phyloP scores from a whole-genome alignment of 805 yeast species.

The Pichia rugopelliculosa region DNA sequence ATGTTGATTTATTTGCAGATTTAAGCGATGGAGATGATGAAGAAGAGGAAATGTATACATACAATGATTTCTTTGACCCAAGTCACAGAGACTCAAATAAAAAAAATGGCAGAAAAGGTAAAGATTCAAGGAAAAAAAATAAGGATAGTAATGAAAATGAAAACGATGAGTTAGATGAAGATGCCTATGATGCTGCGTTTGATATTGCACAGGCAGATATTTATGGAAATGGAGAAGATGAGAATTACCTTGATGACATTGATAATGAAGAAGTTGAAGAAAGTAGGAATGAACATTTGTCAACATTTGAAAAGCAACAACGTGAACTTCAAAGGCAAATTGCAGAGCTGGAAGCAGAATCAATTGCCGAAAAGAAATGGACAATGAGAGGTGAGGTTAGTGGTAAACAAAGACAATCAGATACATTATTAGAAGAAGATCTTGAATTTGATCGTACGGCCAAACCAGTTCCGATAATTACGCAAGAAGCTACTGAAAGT shows the following conservation, averaged over 20 bases:
- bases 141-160: slow-evolving; percentile 28
- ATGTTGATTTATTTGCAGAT: slow-evolving; percentile 46
- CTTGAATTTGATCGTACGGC: slow-evolving; percentile 89
- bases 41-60: slow-evolving; percentile 40
- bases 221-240: slow-evolving; percentile 38
- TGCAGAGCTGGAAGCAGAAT: slow-evolving; percentile 70
- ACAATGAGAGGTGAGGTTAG: slow-evolving; percentile 88
- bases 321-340: slow-evolving; percentile 69
- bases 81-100: slow-evolving; percentile 15
- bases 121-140: slow-evolving; percentile 10
- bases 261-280: slow-evolving; percentile 20
- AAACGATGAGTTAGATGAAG: slow-evolving; percentile 45
- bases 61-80: slow-evolving; percentile 58
- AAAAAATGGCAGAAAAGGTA: slow-evolving; percentile 13
- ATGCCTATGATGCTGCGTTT: slow-evolving; percentile 55
- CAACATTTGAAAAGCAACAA: slow-evolving; percentile 82
- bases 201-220: slow-evolving; percentile 57
- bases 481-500: slow-evolving; percentile 78
- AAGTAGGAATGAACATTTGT: slow-evolving; percentile 37
- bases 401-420: slow-evolving; percentile 73
- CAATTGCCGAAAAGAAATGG: slow-evolving; percentile 90
- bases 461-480: slow-evolving; percentile 93
- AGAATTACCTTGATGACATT: slow-evolving; percentile 28
- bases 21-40: slow-evolving; percentile 41
- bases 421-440: slow-evolving; percentile 74